A percentile compares a stretch with the other conserved stretches of the same genome.
phyloP scores from a whole-genome alignment of 768 basidiomycete genomes.

The Pleurotus tuoliensis region DNA sequence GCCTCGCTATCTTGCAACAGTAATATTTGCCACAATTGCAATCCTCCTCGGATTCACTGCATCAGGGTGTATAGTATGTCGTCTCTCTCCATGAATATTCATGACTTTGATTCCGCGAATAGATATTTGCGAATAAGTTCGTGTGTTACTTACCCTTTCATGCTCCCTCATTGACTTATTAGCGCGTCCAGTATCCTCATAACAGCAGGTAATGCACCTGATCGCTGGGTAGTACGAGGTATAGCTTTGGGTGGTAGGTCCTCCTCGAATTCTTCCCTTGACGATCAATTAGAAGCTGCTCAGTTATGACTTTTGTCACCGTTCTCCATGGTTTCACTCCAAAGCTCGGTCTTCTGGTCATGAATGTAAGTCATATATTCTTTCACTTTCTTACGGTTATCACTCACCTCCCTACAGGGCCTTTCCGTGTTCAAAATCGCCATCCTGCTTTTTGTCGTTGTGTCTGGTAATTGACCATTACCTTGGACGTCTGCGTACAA shows the following conservation, averaged over 20 bases:
- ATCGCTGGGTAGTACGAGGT: conserved; percentile 50
- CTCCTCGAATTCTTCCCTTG: neutral
- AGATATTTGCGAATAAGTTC: conserved; percentile 30
- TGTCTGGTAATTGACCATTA: conserved; percentile 29
- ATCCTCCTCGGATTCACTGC: conserved; percentile 36
- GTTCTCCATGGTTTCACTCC: conserved; percentile 51
- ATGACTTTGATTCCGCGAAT: neutral
- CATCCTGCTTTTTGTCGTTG: conserved; percentile 50
- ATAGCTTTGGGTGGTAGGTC: conserved; percentile 52
- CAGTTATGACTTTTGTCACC: conserved; percentile 49
- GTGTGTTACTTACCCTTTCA: neutral
- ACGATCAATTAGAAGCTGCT: neutral
- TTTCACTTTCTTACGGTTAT: neutral
- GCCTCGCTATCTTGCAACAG: conserved; percentile 44
- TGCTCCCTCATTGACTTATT: neutral
- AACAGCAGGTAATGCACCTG: conserved; percentile 33
- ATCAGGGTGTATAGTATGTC: conserved; percentile 44
- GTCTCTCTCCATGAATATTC: conserved; percentile 1
- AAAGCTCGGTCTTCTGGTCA: conserved; percentile 41
- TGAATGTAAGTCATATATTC: conserved; percentile 39
- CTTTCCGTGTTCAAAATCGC: conserved; percentile 51
- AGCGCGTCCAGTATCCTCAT: conserved; percentile 41
- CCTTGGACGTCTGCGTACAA: too few species aligned
- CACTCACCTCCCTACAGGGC: conserved; percentile 30
- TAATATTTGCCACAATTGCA: conserved; percentile 44